Percentiles rank a stretch among this genome's conserved stretches.
These are phyloP conservation scores for Croton laevigatus DNA, from an alignment of 441 rosid genomes.

Conservation along the genomic window DNA sequence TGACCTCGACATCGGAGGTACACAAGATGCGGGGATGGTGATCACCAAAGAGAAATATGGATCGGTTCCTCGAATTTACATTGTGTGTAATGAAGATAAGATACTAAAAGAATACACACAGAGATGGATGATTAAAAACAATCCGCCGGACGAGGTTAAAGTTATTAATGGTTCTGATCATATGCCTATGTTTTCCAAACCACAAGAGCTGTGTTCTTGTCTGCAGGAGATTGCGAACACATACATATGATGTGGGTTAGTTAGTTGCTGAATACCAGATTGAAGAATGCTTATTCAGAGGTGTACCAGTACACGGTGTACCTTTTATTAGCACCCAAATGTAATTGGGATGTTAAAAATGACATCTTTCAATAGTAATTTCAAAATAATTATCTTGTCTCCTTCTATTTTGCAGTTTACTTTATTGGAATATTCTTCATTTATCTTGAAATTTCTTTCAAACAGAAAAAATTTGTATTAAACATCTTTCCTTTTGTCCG, in stretches of 20 bases:
- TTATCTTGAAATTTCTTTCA: too few relatives aligned
- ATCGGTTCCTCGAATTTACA: conserved; percentile 24
- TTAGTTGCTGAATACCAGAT: too few relatives aligned
- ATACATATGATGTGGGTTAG: conserved; percentile 14
- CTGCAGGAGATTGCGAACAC: conserved; percentile 29
- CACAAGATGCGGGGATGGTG: conserved; percentile 1
- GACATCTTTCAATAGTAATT: too few relatives aligned
- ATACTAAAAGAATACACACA: conserved; percentile 18
- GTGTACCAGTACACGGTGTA: too few relatives aligned
- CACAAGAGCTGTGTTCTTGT: conserved; percentile 23
- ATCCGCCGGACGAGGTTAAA: conserved; percentile 30
- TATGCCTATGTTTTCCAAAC: conserved; percentile 39
- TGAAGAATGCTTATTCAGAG: too few relatives aligned
- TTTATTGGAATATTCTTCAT: too few relatives aligned
- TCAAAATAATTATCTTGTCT: not conserved
- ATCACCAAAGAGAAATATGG: conserved; percentile 33
- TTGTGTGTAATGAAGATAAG: conserved; percentile 31
- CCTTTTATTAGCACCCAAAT: too few relatives aligned
- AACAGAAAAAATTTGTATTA: too few relatives aligned
- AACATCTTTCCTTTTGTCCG: too few relatives aligned
- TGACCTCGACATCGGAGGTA: not conserved
- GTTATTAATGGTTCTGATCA: conserved; percentile 33
- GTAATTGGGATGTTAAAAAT: not conserved
- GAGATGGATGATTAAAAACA: conserved; percentile 33
- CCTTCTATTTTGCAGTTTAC: not conserved